A percentile compares a stretch with the other conserved stretches of the same genome.
phyloP scores from a whole-genome alignment of 306 rosid genomes.

The Cucumis melo region DNA sequence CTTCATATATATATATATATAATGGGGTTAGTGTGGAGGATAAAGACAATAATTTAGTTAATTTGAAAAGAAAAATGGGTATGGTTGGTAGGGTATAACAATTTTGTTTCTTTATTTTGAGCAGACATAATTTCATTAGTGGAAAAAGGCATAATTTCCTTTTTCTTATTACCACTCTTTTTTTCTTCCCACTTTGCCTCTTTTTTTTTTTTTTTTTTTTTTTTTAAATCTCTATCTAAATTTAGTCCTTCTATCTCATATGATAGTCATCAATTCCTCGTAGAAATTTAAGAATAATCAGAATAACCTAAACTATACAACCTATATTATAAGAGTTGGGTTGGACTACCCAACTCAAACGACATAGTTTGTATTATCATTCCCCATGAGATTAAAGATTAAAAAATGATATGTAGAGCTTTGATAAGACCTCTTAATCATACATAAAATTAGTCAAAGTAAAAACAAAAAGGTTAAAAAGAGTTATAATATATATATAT shows the following conservation, averaged over 20 bases:
- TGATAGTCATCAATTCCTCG: background rate
- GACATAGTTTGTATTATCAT: no score
- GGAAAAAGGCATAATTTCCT: background rate
- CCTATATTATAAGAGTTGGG: no score
- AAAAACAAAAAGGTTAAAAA: no score
- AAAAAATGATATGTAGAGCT: no score
- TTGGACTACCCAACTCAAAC: no score
- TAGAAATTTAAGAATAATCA: no score
- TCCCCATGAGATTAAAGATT: no score
- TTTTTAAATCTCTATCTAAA: background rate
- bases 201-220: no score
- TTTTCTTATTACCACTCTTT: background rate
- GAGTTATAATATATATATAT: no score
- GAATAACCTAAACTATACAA: no score
- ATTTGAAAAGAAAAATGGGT: background rate
- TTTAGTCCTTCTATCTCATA: background rate
- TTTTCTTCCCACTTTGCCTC: background rate
- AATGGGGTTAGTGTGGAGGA: background rate
- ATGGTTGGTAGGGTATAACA: background rate
- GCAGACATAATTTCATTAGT: background rate
- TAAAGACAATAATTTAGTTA: background rate
- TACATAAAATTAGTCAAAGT: no score
- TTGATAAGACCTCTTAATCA: no score
- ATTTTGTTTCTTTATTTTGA: background rate
- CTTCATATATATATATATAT: background rate